These are phyloP conservation scores for Plasmodium vinckei DNA, from an alignment of 169 alveolate genomes.

Conservation along the genomic window DNA sequence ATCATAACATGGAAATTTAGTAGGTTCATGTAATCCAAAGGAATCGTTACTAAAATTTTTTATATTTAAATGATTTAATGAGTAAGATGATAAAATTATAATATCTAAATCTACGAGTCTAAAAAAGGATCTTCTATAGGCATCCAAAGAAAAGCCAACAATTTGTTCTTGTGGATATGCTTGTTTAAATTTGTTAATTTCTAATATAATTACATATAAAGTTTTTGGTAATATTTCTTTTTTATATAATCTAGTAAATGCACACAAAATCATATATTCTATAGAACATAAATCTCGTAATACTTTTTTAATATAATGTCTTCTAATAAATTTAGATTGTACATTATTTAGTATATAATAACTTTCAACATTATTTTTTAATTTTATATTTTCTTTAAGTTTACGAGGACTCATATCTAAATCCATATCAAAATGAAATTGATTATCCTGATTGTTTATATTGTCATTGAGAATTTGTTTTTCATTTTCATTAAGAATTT, in stretches of 20 bases:
- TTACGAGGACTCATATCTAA: constrained; percentile 71
- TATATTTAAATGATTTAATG: constrained; percentile 66
- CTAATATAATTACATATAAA: constrained; percentile 55
- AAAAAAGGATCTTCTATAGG: constrained; percentile 67
- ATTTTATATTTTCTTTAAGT: constrained; percentile 58
- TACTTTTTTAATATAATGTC: constrained; percentile 67
- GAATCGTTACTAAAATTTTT: constrained; percentile 69
- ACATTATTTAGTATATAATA: constrained; percentile 58
- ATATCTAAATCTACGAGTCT: constrained; percentile 57
- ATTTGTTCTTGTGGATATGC: constrained; percentile 76
- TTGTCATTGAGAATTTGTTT: background rate
- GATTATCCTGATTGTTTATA: background rate
- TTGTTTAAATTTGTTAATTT: constrained; percentile 69
- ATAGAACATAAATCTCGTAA: constrained; percentile 51
- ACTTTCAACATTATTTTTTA: constrained; percentile 63
- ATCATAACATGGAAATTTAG: constrained; percentile 66
- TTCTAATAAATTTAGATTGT: constrained; percentile 61
- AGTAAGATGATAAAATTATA: constrained; percentile 53
- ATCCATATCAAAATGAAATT: constrained; percentile 24
- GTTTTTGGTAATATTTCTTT: constrained; percentile 69
- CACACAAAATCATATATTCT: constrained; percentile 71
- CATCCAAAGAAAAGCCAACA: constrained; percentile 61
- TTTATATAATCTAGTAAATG: constrained; percentile 61
- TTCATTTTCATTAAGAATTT: background rate
- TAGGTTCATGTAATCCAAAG: constrained; percentile 68